Conservation (phyloP, 352 stramenopile genomes). For the Blastocystis sp. region DNA sequence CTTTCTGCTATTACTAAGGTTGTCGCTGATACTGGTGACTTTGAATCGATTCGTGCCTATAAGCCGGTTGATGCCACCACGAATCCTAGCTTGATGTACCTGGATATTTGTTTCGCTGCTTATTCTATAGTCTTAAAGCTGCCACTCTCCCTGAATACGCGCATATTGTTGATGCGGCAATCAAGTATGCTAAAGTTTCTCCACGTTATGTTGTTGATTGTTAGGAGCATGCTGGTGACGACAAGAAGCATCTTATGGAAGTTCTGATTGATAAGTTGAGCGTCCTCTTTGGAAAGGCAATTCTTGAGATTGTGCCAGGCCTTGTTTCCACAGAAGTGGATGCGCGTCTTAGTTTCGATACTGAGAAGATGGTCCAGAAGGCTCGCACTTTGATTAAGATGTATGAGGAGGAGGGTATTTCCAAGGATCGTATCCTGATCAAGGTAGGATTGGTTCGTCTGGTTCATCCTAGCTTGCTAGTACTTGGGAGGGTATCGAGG, state of each 20-base stretch:
- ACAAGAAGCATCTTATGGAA: constrained; percentile 76
- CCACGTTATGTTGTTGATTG: constrained; percentile 9
- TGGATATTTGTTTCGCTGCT: not conserved
- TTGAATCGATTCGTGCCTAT: constrained; percentile 67
- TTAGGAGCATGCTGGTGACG: constrained; percentile 64
- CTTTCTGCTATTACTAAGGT: constrained; percentile 92
- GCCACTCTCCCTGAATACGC: constrained; percentile 88
- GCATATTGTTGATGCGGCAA: constrained; percentile 86
- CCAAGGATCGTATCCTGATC: constrained; percentile 90
- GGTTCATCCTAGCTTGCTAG: constrained; percentile 69
- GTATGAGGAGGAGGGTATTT: constrained; percentile 88
- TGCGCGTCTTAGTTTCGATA: constrained; percentile 82
- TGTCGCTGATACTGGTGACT: constrained; percentile 93
- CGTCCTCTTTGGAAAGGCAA: constrained; percentile 93
- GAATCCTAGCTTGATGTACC: constrained; percentile 94
- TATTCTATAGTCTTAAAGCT: constrained; percentile 72
- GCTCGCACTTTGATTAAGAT: constrained; percentile 85
- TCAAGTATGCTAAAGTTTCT: constrained; percentile 80
- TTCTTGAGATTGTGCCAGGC: constrained; percentile 89
- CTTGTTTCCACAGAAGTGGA: constrained; percentile 98
- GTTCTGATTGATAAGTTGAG: constrained; percentile 93
- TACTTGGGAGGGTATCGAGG: constrained; percentile 89
- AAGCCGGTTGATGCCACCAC: constrained; percentile 78
- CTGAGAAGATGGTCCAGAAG: constrained; percentile 62
- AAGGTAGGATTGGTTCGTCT: constrained; percentile 73